phyloP scores from a whole-genome alignment of 345 rosid genomes.

The Psidium friedrichsthalianum region DNA sequence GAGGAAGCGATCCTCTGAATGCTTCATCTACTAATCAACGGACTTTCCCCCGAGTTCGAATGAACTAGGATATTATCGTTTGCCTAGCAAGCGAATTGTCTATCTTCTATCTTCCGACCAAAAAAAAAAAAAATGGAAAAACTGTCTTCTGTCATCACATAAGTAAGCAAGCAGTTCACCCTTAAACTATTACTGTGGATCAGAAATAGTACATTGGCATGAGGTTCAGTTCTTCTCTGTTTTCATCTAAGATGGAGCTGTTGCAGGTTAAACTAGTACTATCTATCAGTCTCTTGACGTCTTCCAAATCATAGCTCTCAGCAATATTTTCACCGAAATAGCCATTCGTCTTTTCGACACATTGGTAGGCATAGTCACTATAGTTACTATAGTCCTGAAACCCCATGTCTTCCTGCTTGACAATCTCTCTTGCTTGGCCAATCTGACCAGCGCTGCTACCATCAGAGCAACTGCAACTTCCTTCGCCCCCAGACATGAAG shows the following conservation, averaged over 20 bases:
- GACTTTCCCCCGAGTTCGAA: neutral
- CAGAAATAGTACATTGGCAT: conserved; percentile 16
- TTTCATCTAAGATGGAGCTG: conserved; percentile 35
- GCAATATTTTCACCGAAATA: conserved; percentile 21
- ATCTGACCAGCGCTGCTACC: conserved; percentile 26
- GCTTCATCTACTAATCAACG: neutral
- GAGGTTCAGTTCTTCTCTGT: conserved; percentile 41
- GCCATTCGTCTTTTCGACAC: conserved; percentile 28
- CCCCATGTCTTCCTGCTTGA: conserved; percentile 40
- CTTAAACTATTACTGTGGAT: neutral
- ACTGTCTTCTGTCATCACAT: too few species aligned
- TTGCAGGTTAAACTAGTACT: conserved; percentile 5
- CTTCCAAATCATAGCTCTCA: conserved; percentile 31
- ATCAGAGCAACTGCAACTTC: conserved; percentile 53
- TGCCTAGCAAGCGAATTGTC: neutral
- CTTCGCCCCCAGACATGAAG: conserved; percentile 46
- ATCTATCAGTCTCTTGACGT: conserved; percentile 57
- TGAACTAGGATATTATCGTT: neutral
- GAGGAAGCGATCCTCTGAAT: neutral
- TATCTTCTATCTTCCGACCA: too few species aligned
- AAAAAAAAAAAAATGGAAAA: too few species aligned
- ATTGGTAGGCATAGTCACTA: conserved; percentile 19
- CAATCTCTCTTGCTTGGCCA: conserved; percentile 36
- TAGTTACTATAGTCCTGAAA: conserved; percentile 7
- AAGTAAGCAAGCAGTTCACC: neutral